These are phyloP conservation scores for Aspergillus novoparasiticus DNA, from an alignment of 2,329 filamentous ascomycete genomes.

Conservation along the genomic window DNA sequence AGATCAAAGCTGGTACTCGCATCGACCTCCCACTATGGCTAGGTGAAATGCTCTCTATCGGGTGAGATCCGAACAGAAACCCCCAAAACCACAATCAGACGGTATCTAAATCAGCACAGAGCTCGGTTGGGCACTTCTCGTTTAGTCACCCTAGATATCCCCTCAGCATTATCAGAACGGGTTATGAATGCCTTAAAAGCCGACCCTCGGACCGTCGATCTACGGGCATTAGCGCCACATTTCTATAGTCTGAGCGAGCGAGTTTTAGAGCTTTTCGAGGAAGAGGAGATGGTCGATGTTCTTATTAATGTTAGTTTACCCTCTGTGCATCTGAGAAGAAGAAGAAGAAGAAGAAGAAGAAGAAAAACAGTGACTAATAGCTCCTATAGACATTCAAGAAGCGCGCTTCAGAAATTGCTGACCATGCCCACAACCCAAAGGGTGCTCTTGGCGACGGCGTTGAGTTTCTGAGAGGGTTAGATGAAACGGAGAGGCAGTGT, in stretches of 20 bases:
- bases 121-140: constrained; percentile 53
- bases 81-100: neutral
- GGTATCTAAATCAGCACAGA: constrained; percentile 22
- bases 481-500: constrained; percentile 81
- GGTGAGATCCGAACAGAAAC: constrained; percentile 38
- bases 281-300: constrained; percentile 76
- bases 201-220: constrained; percentile 80
- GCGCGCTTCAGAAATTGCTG: constrained; percentile 77
- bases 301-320: constrained; percentile 53
- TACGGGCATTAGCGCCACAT: constrained; percentile 80
- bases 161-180: constrained; percentile 71
- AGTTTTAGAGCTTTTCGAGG: constrained; percentile 89
- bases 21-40: constrained; percentile 91
- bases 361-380: neutral
- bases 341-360: no score
- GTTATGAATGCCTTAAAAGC: constrained; percentile 90
- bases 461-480: constrained; percentile 84
- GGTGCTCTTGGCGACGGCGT: constrained; percentile 67
- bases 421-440: constrained; percentile 84
- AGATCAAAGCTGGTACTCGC: constrained; percentile 78
- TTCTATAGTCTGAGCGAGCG: constrained; percentile 85
- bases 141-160: constrained; percentile 79
- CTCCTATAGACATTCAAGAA: constrained; percentile 70
- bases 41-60: constrained; percentile 75
- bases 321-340: neutral